Conservation (phyloP, 2,329 filamentous ascomycete species). For the Colletotrichum agaves region DNA sequence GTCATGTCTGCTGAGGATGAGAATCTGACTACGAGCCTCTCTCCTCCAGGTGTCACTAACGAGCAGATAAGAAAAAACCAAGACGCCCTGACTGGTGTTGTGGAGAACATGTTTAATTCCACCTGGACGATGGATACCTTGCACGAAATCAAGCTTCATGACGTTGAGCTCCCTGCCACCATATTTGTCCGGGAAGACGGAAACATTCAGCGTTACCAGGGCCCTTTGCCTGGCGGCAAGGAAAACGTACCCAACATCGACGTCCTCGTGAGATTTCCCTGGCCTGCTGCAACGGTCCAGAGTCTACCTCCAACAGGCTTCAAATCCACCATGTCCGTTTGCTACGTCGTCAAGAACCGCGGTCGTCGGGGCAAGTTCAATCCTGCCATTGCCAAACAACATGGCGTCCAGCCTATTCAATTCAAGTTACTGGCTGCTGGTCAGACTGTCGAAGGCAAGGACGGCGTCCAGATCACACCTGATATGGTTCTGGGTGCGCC, state of each 20-base stretch:
- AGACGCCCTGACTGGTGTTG: slow-evolving; percentile 39
- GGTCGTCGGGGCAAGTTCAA: slow-evolving; percentile 85
- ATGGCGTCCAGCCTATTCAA: slow-evolving; percentile 70
- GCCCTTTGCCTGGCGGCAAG: slow-evolving; percentile 68
- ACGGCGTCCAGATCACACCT: slow-evolving; percentile 79
- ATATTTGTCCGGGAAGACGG: slow-evolving; percentile 75
- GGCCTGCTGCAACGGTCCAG: slow-evolving; percentile 76
- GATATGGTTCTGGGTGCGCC: slow-evolving; percentile 84
- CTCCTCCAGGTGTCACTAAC: slow-evolving; percentile 31
- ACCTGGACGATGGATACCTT: slow-evolving; percentile 77
- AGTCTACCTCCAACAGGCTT: slow-evolving; percentile 71
- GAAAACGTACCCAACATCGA: slow-evolving; percentile 69
- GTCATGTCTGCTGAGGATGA: slow-evolving; percentile 29
- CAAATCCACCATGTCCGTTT: slow-evolving; percentile 75
- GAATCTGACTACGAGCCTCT: background rate
- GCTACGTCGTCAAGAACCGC: slow-evolving; percentile 85
- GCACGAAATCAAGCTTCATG: slow-evolving; percentile 70
- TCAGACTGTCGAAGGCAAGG: slow-evolving; percentile 68
- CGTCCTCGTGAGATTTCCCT: slow-evolving; percentile 80
- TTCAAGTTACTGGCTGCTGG: slow-evolving; percentile 73
- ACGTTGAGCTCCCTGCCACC: slow-evolving; percentile 74
- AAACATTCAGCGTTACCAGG: slow-evolving; percentile 74
- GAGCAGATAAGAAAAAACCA: slow-evolving; percentile 42
- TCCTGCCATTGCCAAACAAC: slow-evolving; percentile 67
- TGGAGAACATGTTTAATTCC: slow-evolving; percentile 47